Base-by-base conservation (phyloP, 225 moss, liverwort and hornwort species). In the Rhytidiadelphus loreus region DNA sequence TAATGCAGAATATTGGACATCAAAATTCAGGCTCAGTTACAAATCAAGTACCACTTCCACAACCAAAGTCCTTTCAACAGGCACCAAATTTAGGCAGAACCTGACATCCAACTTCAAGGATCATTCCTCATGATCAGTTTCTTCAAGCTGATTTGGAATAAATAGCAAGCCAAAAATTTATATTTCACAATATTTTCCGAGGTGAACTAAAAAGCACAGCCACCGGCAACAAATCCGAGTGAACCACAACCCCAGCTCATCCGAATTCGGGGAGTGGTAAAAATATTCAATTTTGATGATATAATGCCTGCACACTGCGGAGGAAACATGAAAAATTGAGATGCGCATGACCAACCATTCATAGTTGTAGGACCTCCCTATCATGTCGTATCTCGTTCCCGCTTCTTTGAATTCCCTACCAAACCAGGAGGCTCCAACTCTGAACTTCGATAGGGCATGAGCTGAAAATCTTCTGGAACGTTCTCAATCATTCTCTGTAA, bases 231-330 rank as follows among this genome's bases (percentile, higher is more conserved):
- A 86, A 91, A 52, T 90, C 86, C 71, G 56, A 81, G 75, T 58
- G 68, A 74, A 79, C 88, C 87, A 92, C 92, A 92, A 86, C 91
- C 91, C 92, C 91, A 89, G 74, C 61, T 89, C 78, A 91, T 90
- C 77, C 81, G 87, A 18, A 44, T 87, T 64, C 41, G 56, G 89
- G 91, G 92, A 91, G 91, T 92, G 87, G 85, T 87, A 33, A 53
- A 89, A 83, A 59, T 74, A 79, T 73, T 28, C 52, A 87, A 62
- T 65, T 82, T 73, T 83, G 58, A 78, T 85, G 77, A 48, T 89
- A 61, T 62, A 76, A 59, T 60, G 86, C 53, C 82, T 82, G 77
- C 71, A 80, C 59, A 86, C 48, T 55, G 46, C 62, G 26, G 44
- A n/a, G 13, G 71, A 77, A 66, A 65, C 26, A 74, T 88, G 58